Base-by-base conservation (phyloP, 2,329 filamentous ascomycete species). In the Neocucurbitaria cava region DNA sequence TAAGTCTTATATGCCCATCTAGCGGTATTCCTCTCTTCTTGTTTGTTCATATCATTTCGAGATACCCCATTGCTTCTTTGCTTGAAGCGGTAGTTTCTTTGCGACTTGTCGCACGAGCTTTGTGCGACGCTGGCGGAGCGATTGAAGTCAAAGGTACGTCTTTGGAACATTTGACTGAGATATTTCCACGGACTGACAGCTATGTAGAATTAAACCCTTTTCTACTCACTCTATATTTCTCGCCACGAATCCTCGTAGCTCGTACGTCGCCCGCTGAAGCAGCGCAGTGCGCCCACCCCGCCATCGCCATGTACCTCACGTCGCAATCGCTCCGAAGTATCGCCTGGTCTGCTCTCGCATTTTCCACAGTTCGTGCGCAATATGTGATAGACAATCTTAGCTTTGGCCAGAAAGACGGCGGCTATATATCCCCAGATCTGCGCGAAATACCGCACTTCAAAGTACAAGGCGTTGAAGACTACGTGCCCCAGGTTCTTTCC, bases 361-460 rank as follows among this genome's bases (percentile, higher is more conserved):
- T 85, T 49, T 82, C 83, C 54, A 75, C 80, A 42, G 80, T 79
- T 31, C 81, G 84, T 48, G 88, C 88, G 31, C 85, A 90, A 68
- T 87, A 85, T 65, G 79, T 91, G 49, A 84, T 91, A 69, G 88
- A 87, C 62, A 86, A 87, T 68, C 83, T 92, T 44, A 93, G 90
- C 73, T 96, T 96, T 73, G 92, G 92, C 33, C 85, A 90, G 70
- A 83, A 84, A 56, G 68, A 67, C 2, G 82, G 83, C 65, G 85
- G 62, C 62, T 89, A 87, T 65, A 85, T 95, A 78, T 89, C 89
- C 46, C 83, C 85, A 38, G 82, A 86, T 64, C 77, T 82, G 46
- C 76, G 79, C 56, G 75, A 72, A 31, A 79, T 88, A 43, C 83
- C 85, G 2, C 83, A 84, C 59, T 89, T 83, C 81, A 71, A 77